Conservation (phyloP, 2,329 filamentous ascomycete species). For the Cryphonectria japonica region DNA sequence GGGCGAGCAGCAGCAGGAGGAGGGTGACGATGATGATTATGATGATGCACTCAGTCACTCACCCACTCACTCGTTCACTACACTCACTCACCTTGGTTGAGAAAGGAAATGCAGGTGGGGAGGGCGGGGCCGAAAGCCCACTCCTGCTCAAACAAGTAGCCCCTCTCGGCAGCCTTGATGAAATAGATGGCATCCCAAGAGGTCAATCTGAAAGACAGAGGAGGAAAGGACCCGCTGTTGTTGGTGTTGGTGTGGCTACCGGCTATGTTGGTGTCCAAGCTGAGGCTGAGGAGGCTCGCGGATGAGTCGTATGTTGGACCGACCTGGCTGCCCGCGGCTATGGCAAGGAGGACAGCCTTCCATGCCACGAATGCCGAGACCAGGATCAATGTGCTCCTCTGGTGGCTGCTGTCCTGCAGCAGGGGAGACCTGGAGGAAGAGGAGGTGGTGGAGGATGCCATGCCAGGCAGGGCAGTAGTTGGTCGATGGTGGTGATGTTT, state of each 20-base stretch:
- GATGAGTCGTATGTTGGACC: slow-evolving; percentile 81
- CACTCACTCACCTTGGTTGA: slow-evolving; percentile 32
- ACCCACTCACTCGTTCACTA: background rate
- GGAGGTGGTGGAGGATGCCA: background rate
- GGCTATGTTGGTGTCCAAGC: slow-evolving; percentile 32
- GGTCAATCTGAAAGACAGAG: slow-evolving; percentile 60
- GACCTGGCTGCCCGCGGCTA: slow-evolving; percentile 57
- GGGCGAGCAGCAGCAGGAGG: too few species aligned
- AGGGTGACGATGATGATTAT: too few species aligned
- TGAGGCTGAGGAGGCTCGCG: slow-evolving; percentile 51
- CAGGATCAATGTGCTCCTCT: slow-evolving; percentile 36
- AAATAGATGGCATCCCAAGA: slow-evolving; percentile 87
- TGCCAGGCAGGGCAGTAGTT: background rate
- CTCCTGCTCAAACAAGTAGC: slow-evolving; percentile 78
- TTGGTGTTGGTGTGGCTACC: slow-evolving; percentile 36
- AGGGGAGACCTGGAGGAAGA: slow-evolving; percentile 15
- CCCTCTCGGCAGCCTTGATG: slow-evolving; percentile 62
- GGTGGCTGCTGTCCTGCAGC: background rate
- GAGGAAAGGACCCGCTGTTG: slow-evolving; percentile 12
- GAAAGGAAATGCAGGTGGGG: slow-evolving; percentile 46
- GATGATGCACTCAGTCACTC: too few species aligned
- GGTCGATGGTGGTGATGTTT: background rate
- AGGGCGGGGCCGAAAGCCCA: slow-evolving; percentile 73
- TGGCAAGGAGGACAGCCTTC: slow-evolving; percentile 68
- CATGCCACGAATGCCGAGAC: slow-evolving; percentile 59